Percentiles rank a stretch among this genome's conserved stretches.
Conservation (phyloP, 352 stramenopile species). For the Globisporangium abappressorium region DNA sequence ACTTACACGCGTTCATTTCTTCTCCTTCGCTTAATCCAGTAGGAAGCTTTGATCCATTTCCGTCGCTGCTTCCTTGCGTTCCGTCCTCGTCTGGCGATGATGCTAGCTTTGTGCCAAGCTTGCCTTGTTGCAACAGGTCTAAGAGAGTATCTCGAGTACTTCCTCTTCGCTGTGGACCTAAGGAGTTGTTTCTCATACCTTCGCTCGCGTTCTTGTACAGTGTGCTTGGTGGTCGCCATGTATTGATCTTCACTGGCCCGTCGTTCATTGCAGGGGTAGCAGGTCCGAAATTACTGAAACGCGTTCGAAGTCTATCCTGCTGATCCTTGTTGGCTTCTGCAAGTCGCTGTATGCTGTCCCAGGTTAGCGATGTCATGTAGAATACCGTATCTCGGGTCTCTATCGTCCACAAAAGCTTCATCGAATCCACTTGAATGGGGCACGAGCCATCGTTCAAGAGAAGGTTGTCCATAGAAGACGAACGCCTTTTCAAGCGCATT, state of each 20-base stretch:
- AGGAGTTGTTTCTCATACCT: neutral
- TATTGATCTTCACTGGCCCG: neutral
- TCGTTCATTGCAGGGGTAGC: neutral
- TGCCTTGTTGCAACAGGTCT: slow-evolving; percentile 73
- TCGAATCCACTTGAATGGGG: slow-evolving; percentile 79
- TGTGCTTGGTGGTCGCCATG: neutral
- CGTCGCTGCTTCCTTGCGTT: slow-evolving; percentile 12
- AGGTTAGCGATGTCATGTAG: slow-evolving; percentile 57
- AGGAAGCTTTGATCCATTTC: slow-evolving; percentile 11
- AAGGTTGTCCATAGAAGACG: slow-evolving; percentile 70
- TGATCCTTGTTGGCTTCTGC: slow-evolving; percentile 29
- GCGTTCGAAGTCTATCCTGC: slow-evolving; percentile 6
- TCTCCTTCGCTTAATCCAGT: slow-evolving; percentile 7
- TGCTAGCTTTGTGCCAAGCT: slow-evolving; percentile 44
- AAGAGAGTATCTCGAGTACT: slow-evolving; percentile 63
- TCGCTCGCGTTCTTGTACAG: neutral
- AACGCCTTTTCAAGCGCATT: slow-evolving; percentile 51
- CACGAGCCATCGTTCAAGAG: slow-evolving; percentile 66
- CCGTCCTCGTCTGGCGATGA: slow-evolving; percentile 17
- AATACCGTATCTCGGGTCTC: slow-evolving; percentile 70
- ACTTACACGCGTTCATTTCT: slow-evolving; percentile 21
- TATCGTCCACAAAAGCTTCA: slow-evolving; percentile 80
- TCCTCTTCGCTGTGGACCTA: slow-evolving; percentile 20
- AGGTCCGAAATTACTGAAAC: neutral
- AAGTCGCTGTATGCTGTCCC: slow-evolving; percentile 51